phyloP scores from a whole-genome alignment of 2,329 filamentous ascomycete species.

The Acephala macrosclerotiorum region DNA sequence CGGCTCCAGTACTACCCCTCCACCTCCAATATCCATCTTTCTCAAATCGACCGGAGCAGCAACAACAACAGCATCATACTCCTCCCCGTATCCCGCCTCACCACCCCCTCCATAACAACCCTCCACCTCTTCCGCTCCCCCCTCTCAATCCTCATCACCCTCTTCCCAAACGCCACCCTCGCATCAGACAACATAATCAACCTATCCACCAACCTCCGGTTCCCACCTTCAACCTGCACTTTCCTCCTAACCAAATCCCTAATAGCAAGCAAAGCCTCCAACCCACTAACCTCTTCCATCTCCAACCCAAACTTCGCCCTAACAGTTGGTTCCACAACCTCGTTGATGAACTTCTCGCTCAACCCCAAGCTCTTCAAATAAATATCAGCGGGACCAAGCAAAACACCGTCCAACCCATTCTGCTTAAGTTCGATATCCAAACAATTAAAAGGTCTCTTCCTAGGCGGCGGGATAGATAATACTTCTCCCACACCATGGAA shows the following conservation, averaged over 20 bases:
- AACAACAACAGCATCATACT: no score
- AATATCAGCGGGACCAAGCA: neutral
- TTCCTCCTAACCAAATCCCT: neutral
- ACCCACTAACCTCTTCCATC: neutral
- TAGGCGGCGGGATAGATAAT: neutral
- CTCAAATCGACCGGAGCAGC: no score
- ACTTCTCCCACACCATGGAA: neutral
- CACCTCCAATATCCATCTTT: no score
- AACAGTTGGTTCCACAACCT: neutral
- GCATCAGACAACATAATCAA: conserved; percentile 3
- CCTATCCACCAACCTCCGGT: conserved; percentile 2
- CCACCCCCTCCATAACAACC: neutral
- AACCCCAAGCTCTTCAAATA: neutral
- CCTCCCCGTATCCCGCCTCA: no score
- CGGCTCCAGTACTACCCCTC: no score
- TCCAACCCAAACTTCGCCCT: neutral
- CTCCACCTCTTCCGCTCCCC: neutral
- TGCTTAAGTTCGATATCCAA: neutral
- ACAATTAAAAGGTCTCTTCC: neutral
- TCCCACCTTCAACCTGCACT: neutral
- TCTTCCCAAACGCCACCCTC: neutral
- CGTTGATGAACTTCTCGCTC: neutral
- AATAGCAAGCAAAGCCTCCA: neutral
- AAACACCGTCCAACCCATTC: neutral
- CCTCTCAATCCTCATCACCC: neutral